Conservation (phyloP, 2,329 filamentous ascomycete genomes). For the Colletotrichum lindemuthianum region DNA sequence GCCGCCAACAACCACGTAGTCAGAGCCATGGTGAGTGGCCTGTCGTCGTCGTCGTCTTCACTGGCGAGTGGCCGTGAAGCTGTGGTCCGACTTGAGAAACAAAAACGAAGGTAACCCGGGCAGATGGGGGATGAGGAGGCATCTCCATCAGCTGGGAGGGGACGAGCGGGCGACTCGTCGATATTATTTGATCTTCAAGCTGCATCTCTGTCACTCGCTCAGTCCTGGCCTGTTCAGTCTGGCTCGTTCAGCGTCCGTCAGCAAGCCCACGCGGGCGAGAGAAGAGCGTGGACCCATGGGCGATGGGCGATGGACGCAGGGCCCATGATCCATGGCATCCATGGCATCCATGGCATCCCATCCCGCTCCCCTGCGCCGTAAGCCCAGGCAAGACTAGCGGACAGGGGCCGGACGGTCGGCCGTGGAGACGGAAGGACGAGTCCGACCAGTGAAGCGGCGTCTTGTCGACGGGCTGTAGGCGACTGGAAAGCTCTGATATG, state of each 20-base stretch:
- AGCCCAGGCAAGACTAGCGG: constrained; percentile 17
- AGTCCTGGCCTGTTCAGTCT: neutral
- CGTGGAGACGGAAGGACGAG: constrained; percentile 22
- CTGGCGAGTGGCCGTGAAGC: constrained; percentile 17
- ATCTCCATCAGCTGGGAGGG: constrained; percentile 16
- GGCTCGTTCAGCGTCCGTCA: constrained; percentile 15
- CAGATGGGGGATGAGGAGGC: constrained; percentile 15
- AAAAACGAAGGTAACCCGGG: constrained; percentile 31
- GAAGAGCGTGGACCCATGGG: constrained; percentile 23
- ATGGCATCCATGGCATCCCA: constrained; percentile 18
- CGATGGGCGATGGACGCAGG: constrained; percentile 2
- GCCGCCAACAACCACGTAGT: constrained; percentile 39
- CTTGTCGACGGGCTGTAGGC: constrained; percentile 17
- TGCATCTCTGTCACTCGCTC: neutral
- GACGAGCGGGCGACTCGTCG: constrained; percentile 20
- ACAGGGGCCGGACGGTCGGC: constrained; percentile 21
- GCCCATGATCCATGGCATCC: constrained; percentile 23
- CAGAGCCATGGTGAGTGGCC: constrained; percentile 30
- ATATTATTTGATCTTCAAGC: constrained; percentile 18
- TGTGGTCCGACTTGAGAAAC: neutral
- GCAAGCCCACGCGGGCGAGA: constrained; percentile 23
- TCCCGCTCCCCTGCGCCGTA: neutral
- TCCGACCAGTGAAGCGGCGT: constrained; percentile 15
- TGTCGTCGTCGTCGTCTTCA: constrained; percentile 11
- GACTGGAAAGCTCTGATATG: constrained; percentile 18